Base-by-base conservation (phyloP, 2,329 filamentous ascomycete genomes). In the Aphanocladium album region DNA sequence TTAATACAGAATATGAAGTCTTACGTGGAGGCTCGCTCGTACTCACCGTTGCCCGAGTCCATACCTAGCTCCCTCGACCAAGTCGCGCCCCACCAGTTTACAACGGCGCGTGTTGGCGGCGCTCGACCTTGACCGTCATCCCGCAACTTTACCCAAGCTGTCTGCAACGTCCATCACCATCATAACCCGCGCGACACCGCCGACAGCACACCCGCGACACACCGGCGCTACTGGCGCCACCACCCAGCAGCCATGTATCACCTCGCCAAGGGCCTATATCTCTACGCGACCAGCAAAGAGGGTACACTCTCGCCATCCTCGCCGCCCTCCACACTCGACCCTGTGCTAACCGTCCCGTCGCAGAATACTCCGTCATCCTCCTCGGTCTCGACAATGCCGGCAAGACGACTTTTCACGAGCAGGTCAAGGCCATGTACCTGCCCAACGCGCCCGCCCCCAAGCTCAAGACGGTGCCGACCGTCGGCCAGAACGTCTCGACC, bases 351-450 rank as follows among this genome's bases (percentile, higher is more conserved):
- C 39, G n/a, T n/a, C 21, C 33, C 19, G 9, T 17, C 12, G 25
- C 70, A 95, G 93, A 98, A 80, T 98, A 97, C 81, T 97, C 93
- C 23, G 91, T 97, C 70, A 91, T 98, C 71, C 89, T 98, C 67
- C 90, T 98, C 69, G 95, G 95, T 64, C 90, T 98, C 71, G 95
- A 98, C 81, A 98, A 98, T 73, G 95, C 95, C 63, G 95, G 95
- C 75, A 98, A 98, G 81, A 98, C 95, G 45, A 98, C 95, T 27
- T 93, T 98, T 72, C 92, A 97, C 76, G 91, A 96, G 73, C 93
- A 97, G 75, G 91, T 98, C 75, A 97, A 96, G 78, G 85, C 91
- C 59, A 83, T 96, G 71, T 96, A 91, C 81, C 82, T 87, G 64
- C 81, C 86, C 49, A 80, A 81, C 64, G 78, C 77, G 60, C 83